These are phyloP conservation scores for Penicillium verhagenii DNA, from an alignment of 495 filamentous ascomycete genomes.

Conservation along the genomic window DNA sequence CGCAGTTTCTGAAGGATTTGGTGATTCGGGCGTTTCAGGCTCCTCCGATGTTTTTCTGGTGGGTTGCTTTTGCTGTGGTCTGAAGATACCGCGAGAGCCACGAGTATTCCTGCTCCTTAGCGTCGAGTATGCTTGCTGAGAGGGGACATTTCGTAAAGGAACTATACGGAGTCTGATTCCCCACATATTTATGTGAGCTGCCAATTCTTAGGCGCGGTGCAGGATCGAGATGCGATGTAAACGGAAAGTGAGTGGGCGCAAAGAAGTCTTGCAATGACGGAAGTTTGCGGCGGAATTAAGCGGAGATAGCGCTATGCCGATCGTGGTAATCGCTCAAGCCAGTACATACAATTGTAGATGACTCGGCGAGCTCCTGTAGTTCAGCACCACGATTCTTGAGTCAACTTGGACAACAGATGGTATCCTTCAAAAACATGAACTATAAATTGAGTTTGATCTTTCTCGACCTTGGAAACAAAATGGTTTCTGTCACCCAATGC, in stretches of 20 bases:
- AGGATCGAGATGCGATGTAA: background rate
- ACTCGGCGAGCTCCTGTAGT: background rate
- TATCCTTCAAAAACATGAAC: too few relatives aligned
- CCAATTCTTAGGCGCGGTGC: background rate
- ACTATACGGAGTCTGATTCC: conserved; percentile 24
- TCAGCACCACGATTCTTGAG: background rate
- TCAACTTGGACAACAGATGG: background rate
- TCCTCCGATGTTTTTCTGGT: conserved; percentile 10
- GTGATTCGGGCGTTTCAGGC: conserved; percentile 10
- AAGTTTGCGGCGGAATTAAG: conserved; percentile 30
- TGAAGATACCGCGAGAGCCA: conserved; percentile 32
- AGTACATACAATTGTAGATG: background rate
- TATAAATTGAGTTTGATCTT: too few relatives aligned
- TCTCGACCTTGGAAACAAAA: too few relatives aligned
- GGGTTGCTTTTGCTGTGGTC: conserved; percentile 21
- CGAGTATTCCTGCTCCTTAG: conserved; percentile 27
- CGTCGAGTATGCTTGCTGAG: conserved; percentile 32
- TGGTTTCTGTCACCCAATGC: too few relatives aligned
- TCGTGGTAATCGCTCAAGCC: background rate
- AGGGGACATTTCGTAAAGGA: conserved; percentile 21
- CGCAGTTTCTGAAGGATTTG: conserved; percentile 8
- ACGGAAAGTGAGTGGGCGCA: background rate
- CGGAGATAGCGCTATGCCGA: conserved; percentile 28
- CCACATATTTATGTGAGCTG: conserved; percentile 29
- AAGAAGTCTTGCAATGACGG: conserved; percentile 15